Percentiles rank a stretch among this genome's conserved stretches.
These are phyloP conservation scores for Boletus subparvulus DNA, from an alignment of 768 basidiomycete genomes.

Conservation along the genomic window DNA sequence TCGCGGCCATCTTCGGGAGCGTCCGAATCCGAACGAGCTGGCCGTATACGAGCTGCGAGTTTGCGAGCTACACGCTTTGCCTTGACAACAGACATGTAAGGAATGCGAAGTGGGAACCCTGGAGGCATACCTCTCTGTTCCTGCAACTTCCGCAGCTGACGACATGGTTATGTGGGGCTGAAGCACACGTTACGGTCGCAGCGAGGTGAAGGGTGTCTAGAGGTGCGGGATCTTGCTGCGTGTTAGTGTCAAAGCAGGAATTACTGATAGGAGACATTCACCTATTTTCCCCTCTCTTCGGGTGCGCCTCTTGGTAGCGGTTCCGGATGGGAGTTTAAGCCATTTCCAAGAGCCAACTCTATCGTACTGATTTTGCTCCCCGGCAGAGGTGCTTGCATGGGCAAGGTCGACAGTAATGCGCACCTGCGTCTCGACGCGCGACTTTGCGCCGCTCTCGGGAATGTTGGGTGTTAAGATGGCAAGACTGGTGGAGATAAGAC, in stretches of 20 bases:
- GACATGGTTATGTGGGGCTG: conserved; percentile 73
- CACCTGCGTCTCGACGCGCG: conserved; percentile 93
- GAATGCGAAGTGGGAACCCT: not conserved
- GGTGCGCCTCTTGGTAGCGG: conserved; percentile 80
- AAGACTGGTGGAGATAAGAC: conserved; percentile 47
- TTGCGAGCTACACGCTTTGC: conserved; percentile 90
- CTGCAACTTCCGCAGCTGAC: conserved; percentile 87
- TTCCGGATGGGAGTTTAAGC: conserved; percentile 76
- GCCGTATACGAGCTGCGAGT: conserved; percentile 79
- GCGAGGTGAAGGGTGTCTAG: conserved; percentile 72
- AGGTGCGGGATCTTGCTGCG: conserved; percentile 54
- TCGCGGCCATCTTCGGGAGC: conserved; percentile 57
- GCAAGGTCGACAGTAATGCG: conserved; percentile 80
- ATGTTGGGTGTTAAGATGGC: conserved; percentile 83
- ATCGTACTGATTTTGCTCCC: conserved; percentile 66
- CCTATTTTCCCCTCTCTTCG: conserved; percentile 85
- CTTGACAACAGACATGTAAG: conserved; percentile 37
- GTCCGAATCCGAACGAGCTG: conserved; percentile 74
- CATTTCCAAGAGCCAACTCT: conserved; percentile 90
- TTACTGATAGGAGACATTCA: conserved; percentile 30
- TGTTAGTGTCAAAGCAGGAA: conserved; percentile 19
- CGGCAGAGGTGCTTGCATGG: conserved; percentile 57
- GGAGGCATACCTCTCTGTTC: conserved; percentile 66
- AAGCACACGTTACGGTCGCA: conserved; percentile 77
- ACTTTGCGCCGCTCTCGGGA: conserved; percentile 81